Conservation (phyloP, 148 eudicot species). For the Euryodendron excelsum region DNA sequence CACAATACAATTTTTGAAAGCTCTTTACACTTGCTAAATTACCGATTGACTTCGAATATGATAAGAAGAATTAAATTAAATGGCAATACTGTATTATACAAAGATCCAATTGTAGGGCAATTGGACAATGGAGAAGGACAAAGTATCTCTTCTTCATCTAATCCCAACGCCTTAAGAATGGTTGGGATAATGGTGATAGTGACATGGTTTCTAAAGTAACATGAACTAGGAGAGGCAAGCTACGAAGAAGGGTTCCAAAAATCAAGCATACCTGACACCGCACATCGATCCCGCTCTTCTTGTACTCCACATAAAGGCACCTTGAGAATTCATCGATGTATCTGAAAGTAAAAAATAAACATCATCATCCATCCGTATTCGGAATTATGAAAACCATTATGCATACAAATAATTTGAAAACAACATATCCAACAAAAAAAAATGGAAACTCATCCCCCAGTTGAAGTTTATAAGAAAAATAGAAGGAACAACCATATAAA, state of each 20-base stretch:
- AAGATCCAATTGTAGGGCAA: neutral
- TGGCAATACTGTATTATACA: neutral
- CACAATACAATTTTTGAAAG: neutral
- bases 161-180: neutral
- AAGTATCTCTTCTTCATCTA: neutral
- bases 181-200: neutral
- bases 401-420: neutral
- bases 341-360: constrained; percentile 34
- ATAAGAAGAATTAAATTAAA: neutral
- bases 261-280: constrained; percentile 65
- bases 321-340: constrained; percentile 71
- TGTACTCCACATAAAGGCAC: constrained; percentile 66
- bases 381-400: neutral
- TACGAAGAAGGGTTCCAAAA: neutral
- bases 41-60: neutral
- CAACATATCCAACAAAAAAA: neutral
- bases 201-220: neutral
- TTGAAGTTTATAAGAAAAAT: neutral
- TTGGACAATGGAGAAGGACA: neutral
- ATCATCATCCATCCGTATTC: neutral
- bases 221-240: neutral
- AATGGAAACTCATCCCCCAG: neutral
- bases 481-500: neutral
- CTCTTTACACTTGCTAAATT: neutral
- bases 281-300: constrained; percentile 68